These are phyloP conservation scores for Dissophora ornata DNA, from an alignment of 192 early-diverging fungal species.

Conservation along the genomic window DNA sequence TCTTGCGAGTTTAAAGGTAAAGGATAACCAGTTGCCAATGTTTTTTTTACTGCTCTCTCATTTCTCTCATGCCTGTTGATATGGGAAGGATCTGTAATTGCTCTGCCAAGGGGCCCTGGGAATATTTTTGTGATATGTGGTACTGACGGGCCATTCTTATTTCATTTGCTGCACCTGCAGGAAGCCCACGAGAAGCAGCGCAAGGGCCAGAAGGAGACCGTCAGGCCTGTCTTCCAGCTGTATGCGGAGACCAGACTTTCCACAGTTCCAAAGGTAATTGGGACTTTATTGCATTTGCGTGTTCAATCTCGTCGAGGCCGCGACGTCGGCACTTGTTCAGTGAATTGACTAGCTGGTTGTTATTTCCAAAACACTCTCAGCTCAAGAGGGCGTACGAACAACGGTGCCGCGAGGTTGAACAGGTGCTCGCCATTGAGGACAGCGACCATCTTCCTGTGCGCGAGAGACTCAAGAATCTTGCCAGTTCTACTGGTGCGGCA, in stretches of 20 bases:
- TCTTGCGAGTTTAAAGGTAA: constrained; percentile 35
- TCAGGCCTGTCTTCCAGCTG: constrained; percentile 39
- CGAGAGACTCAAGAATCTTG: constrained; percentile 43
- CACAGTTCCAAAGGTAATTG: constrained; percentile 51
- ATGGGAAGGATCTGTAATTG: too few relatives aligned
- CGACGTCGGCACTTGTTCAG: too few relatives aligned
- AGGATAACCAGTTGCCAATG: too few relatives aligned
- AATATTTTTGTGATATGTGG: not conserved
- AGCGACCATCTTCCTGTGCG: constrained; percentile 46
- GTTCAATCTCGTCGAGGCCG: too few relatives aligned
- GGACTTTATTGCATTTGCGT: too few relatives aligned
- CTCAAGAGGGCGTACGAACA: constrained; percentile 45
- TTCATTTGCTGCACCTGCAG: constrained; percentile 14
- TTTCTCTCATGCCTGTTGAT: too few relatives aligned
- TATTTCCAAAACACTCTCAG: not conserved
- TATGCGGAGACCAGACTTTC: constrained; percentile 49
- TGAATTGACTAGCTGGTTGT: too few relatives aligned
- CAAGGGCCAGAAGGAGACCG: constrained; percentile 38
- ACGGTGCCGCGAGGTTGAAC: constrained; percentile 42
- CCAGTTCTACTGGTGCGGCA: constrained; percentile 42
- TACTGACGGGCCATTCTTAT: not conserved
- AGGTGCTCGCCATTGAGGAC: constrained; percentile 33
- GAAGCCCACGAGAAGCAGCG: constrained; percentile 49
- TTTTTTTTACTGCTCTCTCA: too few relatives aligned
- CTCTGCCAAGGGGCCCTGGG: too few relatives aligned